Conservation (phyloP, 140 eudicot species). For the Anethum foeniculum region DNA sequence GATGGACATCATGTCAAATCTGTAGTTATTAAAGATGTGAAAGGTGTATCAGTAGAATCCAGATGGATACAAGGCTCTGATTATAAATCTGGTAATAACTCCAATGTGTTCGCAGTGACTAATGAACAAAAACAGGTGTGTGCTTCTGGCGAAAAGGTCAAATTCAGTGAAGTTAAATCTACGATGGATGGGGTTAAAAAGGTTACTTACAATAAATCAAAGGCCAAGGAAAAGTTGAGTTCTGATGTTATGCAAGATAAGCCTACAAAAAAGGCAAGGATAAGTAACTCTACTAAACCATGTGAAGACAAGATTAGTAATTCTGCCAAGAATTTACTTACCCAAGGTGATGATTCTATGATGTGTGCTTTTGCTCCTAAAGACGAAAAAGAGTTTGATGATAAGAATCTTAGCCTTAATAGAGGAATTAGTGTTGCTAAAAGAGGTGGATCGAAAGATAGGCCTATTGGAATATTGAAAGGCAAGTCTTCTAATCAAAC, state of each 20-base stretch:
- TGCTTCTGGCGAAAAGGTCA: not conserved
- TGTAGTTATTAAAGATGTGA: constrained; percentile 12
- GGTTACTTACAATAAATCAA: constrained; percentile 1
- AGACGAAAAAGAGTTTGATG: constrained; percentile 9
- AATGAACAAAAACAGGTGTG: not conserved
- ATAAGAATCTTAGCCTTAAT: constrained; percentile 14
- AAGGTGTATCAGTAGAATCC: not conserved
- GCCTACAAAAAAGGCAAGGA: constrained; percentile 26
- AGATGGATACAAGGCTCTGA: not conserved
- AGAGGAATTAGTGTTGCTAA: constrained; percentile 16
- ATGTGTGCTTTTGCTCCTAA: constrained; percentile 6
- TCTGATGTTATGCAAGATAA: constrained; percentile 22
- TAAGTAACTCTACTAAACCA: constrained; percentile 15
- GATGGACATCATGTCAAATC: constrained; percentile 7
- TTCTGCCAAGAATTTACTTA: constrained; percentile 8
- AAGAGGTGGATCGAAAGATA: constrained; percentile 19
- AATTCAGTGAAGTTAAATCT: not conserved
- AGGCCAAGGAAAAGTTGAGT: constrained; percentile 18
- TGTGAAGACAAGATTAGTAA: constrained; percentile 9
- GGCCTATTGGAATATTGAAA: not conserved
- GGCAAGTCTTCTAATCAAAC: not conserved
- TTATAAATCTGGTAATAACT: not conserved
- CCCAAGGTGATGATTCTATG: constrained; percentile 19
- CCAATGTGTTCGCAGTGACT: not conserved
- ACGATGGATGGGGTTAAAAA: constrained; percentile 6